Base-by-base conservation (phyloP, 768 basidiomycete genomes). In the Ramaria rubella region DNA sequence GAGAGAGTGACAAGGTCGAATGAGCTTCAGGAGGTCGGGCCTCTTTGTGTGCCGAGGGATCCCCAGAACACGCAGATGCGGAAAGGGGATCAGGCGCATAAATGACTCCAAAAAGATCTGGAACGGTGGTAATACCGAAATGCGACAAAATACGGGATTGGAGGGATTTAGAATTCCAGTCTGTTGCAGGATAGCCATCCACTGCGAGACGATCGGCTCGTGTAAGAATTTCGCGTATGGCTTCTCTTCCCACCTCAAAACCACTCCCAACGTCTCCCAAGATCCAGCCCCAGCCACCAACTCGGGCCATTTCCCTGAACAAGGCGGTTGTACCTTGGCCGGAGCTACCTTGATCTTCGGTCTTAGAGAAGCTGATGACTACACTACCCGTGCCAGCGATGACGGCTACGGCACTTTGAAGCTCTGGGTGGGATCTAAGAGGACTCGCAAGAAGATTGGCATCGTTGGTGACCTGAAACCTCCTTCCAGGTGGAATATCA, bases 261-360 rank as follows among this genome's bases (percentile, higher is more conserved):
- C 90, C 90, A 21, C 87, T 83, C 11, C 90, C 90, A 66, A 91
- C 89, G 65, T 91, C 89, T 6, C 89, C 87, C 11, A 90, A 73
- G 19, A 90, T 82, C 86, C 87, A 90, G 0, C 89, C 88, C 86
- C 85, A 90, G 1, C 89, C 88, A 3, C 89, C 88, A 29, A 81
- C 76, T 6, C 89, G 77, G 1, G 82, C 86, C 40, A 88, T 76
- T 62, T 88, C 83, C 48, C 78, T 65, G 21, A 87, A 72, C n/a
- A n/a, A n/a, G n/a, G 60, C 58, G 24, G 31, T 42, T 11, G 58
- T 53, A n/a, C 36, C 54, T 14, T 33, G 19, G 46, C 17, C 29
- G 17, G 11, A 11, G n/a, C 27, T 34, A 14, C 19, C 56, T 27
- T 40, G 27, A 17, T n/a, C 24, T 7, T 70, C 71, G 11, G 65